Percentiles rank a stretch among this genome's conserved stretches.
Evolutionary conservation across 1,284 basidiomycete genomes (phyloP).

Genomic region (Bondarzewia mesenterica): DNA sequence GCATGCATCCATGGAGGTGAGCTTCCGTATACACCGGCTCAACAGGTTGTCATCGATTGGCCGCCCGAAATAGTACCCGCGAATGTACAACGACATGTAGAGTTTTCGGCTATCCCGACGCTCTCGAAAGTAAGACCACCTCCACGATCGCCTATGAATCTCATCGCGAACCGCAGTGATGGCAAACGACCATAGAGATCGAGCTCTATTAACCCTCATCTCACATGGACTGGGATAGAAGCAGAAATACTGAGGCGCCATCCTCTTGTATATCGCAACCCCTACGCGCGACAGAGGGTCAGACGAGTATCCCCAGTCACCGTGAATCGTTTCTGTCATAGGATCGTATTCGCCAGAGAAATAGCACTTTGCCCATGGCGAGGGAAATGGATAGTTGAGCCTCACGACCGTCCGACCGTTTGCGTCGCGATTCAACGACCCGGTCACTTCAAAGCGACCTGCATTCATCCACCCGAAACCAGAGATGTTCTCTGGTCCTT

Average conservation of each 20-base stretch:
- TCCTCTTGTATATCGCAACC: conserved; percentile 10
- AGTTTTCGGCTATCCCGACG: conserved; percentile 6
- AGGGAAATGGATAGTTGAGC: not conserved
- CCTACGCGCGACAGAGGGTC: too few relatives aligned
- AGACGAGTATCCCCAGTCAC: not conserved
- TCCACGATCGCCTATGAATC: conserved; percentile 5
- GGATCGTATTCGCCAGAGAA: not conserved
- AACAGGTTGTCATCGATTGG: not conserved
- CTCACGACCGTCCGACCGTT: not conserved
- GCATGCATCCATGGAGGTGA: conserved; percentile 3
- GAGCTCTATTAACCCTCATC: not conserved
- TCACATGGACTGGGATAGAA: conserved; percentile 4
- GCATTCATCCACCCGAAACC: not conserved
- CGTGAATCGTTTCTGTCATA: not conserved
- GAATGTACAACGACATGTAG: conserved; percentile 3
- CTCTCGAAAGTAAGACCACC: conserved; percentile 9
- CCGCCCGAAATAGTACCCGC: not conserved
- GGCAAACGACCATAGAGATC: conserved; percentile 9
- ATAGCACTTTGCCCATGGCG: not conserved
- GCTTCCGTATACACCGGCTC: not conserved
- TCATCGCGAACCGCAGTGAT: conserved; percentile 2
- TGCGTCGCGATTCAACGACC: too few relatives aligned
- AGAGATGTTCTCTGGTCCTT: too few relatives aligned
- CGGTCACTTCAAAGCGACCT: too few relatives aligned
- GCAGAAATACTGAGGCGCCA: conserved; percentile 9